Percentiles rank a stretch among this genome's conserved stretches.
These are phyloP conservation scores for Phytophthora vignae DNA, from an alignment of 352 stramenopile genomes.

Conservation along the genomic window DNA sequence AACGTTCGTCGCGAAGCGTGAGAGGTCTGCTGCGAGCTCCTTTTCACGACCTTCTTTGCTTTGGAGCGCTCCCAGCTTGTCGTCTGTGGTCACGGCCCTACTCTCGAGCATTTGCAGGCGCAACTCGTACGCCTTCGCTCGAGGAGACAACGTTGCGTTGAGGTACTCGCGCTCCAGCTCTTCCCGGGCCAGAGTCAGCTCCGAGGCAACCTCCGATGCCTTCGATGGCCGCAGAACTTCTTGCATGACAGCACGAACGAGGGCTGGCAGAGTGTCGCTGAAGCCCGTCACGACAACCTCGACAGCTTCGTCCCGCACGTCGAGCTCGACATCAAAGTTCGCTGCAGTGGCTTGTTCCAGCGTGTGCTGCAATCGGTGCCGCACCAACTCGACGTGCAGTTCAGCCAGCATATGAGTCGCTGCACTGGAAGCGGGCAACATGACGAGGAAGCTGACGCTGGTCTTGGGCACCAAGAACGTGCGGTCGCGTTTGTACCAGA, in stretches of 20 bases:
- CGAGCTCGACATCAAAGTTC: conserved; percentile 62
- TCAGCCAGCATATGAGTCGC: conserved; percentile 63
- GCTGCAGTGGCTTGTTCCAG: conserved; percentile 72
- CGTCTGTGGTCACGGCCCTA: conserved; percentile 60
- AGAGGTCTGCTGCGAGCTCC: conserved; percentile 37
- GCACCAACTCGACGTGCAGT: conserved; percentile 72
- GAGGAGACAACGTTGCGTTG: conserved; percentile 73
- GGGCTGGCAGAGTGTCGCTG: conserved; percentile 67
- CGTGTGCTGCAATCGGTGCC: conserved; percentile 72
- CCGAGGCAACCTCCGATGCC: conserved; percentile 34
- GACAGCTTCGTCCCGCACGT: conserved; percentile 70
- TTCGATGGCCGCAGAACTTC: conserved; percentile 45
- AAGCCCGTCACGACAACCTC: conserved; percentile 77
- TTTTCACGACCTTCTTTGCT: conserved; percentile 18
- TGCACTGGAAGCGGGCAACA: conserved; percentile 61
- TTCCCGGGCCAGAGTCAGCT: conserved; percentile 60
- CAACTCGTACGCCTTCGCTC: conserved; percentile 73
- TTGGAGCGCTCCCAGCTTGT: conserved; percentile 62
- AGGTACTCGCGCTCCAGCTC: conserved; percentile 74
- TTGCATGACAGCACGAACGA: conserved; percentile 57
- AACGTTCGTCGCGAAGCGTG: conserved; percentile 27
- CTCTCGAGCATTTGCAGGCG: conserved; percentile 75
- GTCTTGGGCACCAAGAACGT: conserved; percentile 75
- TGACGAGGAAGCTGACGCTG: conserved; percentile 73
- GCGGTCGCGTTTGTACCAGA: conserved; percentile 81